Evolutionary conservation across 768 basidiomycete genomes (phyloP), one percentile per base, ranked within the genome.

Genomic region (Obba rivulosa): DNA sequence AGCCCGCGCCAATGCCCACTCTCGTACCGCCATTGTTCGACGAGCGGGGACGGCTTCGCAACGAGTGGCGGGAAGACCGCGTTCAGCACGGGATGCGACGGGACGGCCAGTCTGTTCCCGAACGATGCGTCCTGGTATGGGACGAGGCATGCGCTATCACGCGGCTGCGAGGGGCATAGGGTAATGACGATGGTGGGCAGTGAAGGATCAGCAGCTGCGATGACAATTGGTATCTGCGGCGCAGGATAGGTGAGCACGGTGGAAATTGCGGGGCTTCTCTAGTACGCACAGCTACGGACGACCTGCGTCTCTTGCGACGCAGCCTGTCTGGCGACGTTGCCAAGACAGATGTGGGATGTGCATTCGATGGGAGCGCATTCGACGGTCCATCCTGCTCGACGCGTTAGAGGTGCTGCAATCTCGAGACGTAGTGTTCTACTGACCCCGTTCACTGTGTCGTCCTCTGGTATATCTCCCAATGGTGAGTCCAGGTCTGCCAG

Each of bases 71-170:
- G 78, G 55, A 72, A 72, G n/a, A 62, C 57, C 20, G 64, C 60
- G 59, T 81, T 81, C 51, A 74, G 70, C 21, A 65, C 66, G 2
- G 71, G 67, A 53, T 77, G 67, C 34, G 62, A 64, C 4, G 79
- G 80, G 14, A 83, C 74, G 2, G 74, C 71, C 20, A 81, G 72
- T 24, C 66, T 67, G 41, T 66, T 63, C 31, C 77, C 75, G 57
- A 79, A 81, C 3, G 71, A 75, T 13, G 72, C 65, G 57, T 82
- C 74, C 61, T 83, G 81, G 53, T 68, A 69, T 10, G 81, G 80
- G 17, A 79, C 69, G 50, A 69, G 74, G 40, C 67, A 74, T 1
- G 74, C 69, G 3, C 59, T 63, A 49, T 73, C 72, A 34, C 59
- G 69, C 5, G 67, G 55, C 28, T 70, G 66, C 1, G 66, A 49